Conservation (phyloP, 2,329 filamentous ascomycete species). For the Colletotrichum lupini region DNA sequence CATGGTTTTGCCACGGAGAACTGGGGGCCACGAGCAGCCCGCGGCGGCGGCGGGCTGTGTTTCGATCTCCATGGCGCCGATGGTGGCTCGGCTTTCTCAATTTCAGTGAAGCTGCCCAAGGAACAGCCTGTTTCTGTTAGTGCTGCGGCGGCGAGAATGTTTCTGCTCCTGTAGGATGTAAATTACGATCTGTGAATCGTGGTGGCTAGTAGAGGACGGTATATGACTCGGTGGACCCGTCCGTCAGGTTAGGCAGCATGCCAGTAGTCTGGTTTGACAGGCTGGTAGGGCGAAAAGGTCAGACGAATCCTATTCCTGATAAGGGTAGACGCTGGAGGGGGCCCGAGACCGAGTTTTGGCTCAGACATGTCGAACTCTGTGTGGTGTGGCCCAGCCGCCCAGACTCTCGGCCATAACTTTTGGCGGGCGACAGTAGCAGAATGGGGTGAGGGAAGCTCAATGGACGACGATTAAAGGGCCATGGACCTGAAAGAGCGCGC, state of each 20-base stretch:
- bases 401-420: neutral
- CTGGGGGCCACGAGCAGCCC: slow-evolving; percentile 15
- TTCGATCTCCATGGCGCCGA: slow-evolving; percentile 19
- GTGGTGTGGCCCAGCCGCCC: neutral
- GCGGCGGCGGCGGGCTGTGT: slow-evolving; percentile 4
- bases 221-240: slow-evolving; percentile 30
- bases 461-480: neutral
- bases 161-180: slow-evolving; percentile 24
- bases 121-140: slow-evolving; percentile 16
- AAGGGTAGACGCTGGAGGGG: slow-evolving; percentile 10
- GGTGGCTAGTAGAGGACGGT: neutral
- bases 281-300: slow-evolving; percentile 21
- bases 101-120: slow-evolving; percentile 9
- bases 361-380: slow-evolving; percentile 9
- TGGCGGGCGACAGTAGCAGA: neutral
- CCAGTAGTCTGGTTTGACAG: slow-evolving; percentile 31
- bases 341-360: slow-evolving; percentile 21
- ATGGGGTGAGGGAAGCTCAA: neutral
- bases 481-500: slow-evolving; percentile 17
- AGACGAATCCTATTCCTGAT: slow-evolving; percentile 31
- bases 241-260: slow-evolving; percentile 29
- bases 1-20: slow-evolving; percentile 23
- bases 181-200: slow-evolving; percentile 10
- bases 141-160: slow-evolving; percentile 15
- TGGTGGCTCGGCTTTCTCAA: neutral